Percentiles rank a stretch among this genome's conserved stretches.
Conservation (phyloP, 1,139 yeast genomes). For the Candida gigantensis region DNA sequence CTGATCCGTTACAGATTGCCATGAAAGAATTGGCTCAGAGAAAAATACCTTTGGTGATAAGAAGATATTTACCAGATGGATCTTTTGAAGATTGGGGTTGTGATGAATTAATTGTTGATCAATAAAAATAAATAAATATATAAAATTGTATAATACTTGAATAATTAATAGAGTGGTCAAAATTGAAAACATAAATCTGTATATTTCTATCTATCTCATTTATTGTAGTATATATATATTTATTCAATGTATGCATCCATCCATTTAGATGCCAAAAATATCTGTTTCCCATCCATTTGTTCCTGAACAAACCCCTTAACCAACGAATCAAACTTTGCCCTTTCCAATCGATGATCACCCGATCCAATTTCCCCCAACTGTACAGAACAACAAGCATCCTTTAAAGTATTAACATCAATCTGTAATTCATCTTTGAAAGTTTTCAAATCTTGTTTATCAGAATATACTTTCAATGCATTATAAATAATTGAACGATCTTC, state of each 20-base stretch:
- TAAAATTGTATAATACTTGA: neutral
- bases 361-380: conserved; percentile 46
- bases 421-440: conserved; percentile 51
- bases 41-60: conserved; percentile 90
- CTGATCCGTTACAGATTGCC: conserved; percentile 98
- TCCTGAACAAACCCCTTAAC: conserved; percentile 58
- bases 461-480: conserved; percentile 54
- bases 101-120: conserved; percentile 92
- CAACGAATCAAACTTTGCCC: conserved; percentile 51
- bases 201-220: neutral
- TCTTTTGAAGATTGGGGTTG: conserved; percentile 99
- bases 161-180: neutral
- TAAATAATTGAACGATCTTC: conserved; percentile 62
- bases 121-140: conserved; percentile 29
- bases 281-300: conserved; percentile 56
- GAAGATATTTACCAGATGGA: conserved; percentile 97
- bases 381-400: conserved; percentile 49
- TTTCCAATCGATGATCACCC: conserved; percentile 54
- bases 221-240: conserved; percentile 3
- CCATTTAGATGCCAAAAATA: conserved; percentile 61
- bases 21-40: conserved; percentile 94
- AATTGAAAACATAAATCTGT: neutral
- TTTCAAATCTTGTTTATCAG: conserved; percentile 9
- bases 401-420: conserved; percentile 53
- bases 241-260: conserved; percentile 54